Conservation (phyloP, 331 rosid species). For the Acacia concinna region DNA sequence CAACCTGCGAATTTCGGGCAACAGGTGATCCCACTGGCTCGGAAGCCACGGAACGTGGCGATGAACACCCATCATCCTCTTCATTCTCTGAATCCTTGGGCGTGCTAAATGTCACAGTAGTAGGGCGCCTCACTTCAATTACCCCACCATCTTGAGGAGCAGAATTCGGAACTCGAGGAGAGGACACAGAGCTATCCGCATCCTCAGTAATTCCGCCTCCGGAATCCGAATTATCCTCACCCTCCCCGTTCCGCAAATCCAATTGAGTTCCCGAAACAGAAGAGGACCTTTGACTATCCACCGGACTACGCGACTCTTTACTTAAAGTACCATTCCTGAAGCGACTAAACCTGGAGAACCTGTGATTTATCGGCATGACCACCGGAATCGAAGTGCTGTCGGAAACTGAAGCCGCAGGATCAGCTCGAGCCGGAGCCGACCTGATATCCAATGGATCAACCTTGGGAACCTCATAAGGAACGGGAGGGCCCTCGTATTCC, state of each 20-base stretch:
- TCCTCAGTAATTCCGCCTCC: slow-evolving; percentile 38
- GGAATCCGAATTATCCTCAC: slow-evolving; percentile 34
- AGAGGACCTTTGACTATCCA: slow-evolving; percentile 53
- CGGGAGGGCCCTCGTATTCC: slow-evolving; percentile 79
- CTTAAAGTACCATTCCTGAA: slow-evolving; percentile 43
- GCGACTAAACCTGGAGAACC: slow-evolving; percentile 45
- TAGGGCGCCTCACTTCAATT: slow-evolving; percentile 46
- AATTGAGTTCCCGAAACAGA: slow-evolving; percentile 48
- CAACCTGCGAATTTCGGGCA: background rate
- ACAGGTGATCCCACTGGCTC: slow-evolving; percentile 58
- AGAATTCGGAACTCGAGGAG: slow-evolving; percentile 34
- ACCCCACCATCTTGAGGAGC: slow-evolving; percentile 19
- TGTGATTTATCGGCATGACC: slow-evolving; percentile 51
- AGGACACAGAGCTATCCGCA: slow-evolving; percentile 38
- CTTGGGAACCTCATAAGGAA: slow-evolving; percentile 61
- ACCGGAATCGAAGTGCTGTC: slow-evolving; percentile 57
- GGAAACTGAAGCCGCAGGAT: slow-evolving; percentile 39
- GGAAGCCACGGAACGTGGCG: slow-evolving; percentile 65
- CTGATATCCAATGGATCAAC: slow-evolving; percentile 68
- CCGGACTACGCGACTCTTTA: slow-evolving; percentile 45
- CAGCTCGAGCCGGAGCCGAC: slow-evolving; percentile 34
- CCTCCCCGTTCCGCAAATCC: slow-evolving; percentile 47
- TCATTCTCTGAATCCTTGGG: slow-evolving; percentile 66
- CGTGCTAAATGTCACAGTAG: slow-evolving; percentile 56
- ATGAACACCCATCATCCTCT: slow-evolving; percentile 40